Evolutionary conservation across 2,329 filamentous ascomycete genomes (phyloP), one percentile per base, ranked within the genome.

Genomic region (Colletotrichum truncatum): DNA sequence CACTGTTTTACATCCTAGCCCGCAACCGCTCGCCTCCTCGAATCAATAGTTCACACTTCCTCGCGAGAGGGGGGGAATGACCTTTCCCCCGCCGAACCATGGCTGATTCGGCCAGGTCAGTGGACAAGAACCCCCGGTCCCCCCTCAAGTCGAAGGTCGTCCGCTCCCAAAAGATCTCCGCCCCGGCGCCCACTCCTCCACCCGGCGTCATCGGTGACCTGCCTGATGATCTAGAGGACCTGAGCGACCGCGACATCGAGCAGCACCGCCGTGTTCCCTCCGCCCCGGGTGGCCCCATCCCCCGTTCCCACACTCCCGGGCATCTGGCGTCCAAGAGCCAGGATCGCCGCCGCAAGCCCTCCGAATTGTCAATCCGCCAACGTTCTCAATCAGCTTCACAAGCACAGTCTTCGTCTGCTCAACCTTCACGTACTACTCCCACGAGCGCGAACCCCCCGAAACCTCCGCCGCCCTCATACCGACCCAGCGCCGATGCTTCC

Each of bases 271-370:
- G 57, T 14, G 41, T 51, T 9, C 63, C 63, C 34, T 63, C 63
- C 36, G 63, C 51, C 18, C 62, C 63, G 32, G 63, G 66, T 16
- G 69, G 75, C 67, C 76, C 82, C 49, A 73, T 85, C 45, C 78
- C 82, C 26, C 83, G 87, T 69, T 89, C 84, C 72, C 87, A 90
- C 73, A 90, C 87, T 2, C 87, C 87, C 1, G 87, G 87, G 62
- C 87, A 89, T 70, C 81, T 89, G 39, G 78, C 88, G 11, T 83
- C 84, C 69, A 89, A 85, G 77, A 87, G 84, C 76, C 83, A 84
- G 66, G 81, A 82, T 58, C 79, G 79, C 65, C 81, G 82, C 63
- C 80, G 81, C 54, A 86, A 84, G 68, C 75, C 82, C 26, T 82
- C 85, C 25, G 85, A 88, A 58, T 76, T 84, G 36, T 77, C 84